Evolutionary conservation across 2,329 filamentous ascomycete genomes (phyloP).

Genomic region (Epichloe coenophiala): DNA sequence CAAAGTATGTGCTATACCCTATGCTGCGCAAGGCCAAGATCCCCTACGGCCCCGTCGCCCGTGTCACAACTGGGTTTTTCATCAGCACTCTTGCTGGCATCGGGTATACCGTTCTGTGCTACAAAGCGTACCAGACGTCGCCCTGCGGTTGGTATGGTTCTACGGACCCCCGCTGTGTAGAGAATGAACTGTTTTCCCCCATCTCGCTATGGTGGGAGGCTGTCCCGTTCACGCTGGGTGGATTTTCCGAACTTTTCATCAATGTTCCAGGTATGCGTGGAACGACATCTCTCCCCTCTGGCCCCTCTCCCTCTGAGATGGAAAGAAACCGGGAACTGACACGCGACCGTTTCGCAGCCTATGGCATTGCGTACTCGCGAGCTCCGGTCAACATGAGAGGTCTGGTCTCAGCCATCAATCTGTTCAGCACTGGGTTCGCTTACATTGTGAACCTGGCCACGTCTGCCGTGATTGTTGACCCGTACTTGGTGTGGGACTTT

Average conservation of each 20-base stretch:
- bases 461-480: conserved; percentile 33
- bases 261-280: conserved; percentile 11
- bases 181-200: conserved; percentile 11
- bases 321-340: background rate
- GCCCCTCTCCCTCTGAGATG: too few relatives aligned
- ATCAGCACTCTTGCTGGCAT: conserved; percentile 35
- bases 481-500: conserved; percentile 36
- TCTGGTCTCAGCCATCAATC: conserved; percentile 34
- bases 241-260: conserved; percentile 16
- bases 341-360: conserved; percentile 18
- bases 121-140: conserved; percentile 41
- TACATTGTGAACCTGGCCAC: conserved; percentile 31
- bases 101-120: conserved; percentile 41
- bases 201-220: conserved; percentile 14
- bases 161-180: conserved; percentile 10
- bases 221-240: conserved; percentile 14
- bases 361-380: conserved; percentile 37
- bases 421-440: conserved; percentile 32
- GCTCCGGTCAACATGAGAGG: conserved; percentile 38
- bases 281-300: background rate
- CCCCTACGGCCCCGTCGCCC: conserved; percentile 42
- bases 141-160: conserved; percentile 27
- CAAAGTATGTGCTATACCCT: conserved; percentile 35
- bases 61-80: conserved; percentile 45
- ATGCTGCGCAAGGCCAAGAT: conserved; percentile 35